A percentile compares a stretch with the other conserved stretches of the same genome.
Evolutionary conservation across 2,329 filamentous ascomycete species (phyloP).

Genomic region (Exophiala calicioides): DNA sequence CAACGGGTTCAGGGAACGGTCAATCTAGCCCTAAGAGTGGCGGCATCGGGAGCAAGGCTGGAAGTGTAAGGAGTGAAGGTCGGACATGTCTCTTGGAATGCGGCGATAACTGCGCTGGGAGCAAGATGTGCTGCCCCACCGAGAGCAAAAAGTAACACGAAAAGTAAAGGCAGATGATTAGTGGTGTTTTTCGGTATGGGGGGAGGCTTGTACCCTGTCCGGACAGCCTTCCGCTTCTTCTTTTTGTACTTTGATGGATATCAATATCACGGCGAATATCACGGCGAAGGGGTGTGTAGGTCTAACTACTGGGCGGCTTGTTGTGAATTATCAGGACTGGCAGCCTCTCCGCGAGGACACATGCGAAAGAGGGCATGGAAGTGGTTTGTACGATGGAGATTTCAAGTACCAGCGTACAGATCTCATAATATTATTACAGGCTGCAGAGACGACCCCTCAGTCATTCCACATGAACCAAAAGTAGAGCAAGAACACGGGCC

Average conservation of each 20-base stretch:
- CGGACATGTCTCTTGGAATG: slow-evolving; percentile 50
- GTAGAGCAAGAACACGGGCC: slow-evolving; percentile 66
- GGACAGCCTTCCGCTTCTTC: neutral
- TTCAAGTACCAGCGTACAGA: neutral
- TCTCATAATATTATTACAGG: slow-evolving; percentile 48
- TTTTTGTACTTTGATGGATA: neutral
- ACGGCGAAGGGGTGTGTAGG: too few relatives aligned
- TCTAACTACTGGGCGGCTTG: too few relatives aligned
- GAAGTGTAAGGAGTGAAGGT: slow-evolving; percentile 41
- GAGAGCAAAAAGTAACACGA: slow-evolving; percentile 21
- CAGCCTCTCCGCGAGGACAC: too few relatives aligned
- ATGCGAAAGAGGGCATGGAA: too few relatives aligned
- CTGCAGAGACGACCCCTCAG: too few relatives aligned
- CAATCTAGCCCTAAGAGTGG: slow-evolving; percentile 9
- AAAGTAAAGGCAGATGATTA: slow-evolving; percentile 16
- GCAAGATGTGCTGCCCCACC: slow-evolving; percentile 30
- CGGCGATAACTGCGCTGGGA: slow-evolving; percentile 45
- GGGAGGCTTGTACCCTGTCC: too few relatives aligned
- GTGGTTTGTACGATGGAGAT: neutral
- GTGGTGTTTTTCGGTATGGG: neutral
- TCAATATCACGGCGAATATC: too few relatives aligned
- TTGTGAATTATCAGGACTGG: neutral
- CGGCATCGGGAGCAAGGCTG: slow-evolving; percentile 38
- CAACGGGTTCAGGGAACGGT: slow-evolving; percentile 15
- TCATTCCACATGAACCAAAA: slow-evolving; percentile 65